Base-by-base conservation (phyloP, 371 early-diverging fungal species). In the Globomyces sp. region DNA sequence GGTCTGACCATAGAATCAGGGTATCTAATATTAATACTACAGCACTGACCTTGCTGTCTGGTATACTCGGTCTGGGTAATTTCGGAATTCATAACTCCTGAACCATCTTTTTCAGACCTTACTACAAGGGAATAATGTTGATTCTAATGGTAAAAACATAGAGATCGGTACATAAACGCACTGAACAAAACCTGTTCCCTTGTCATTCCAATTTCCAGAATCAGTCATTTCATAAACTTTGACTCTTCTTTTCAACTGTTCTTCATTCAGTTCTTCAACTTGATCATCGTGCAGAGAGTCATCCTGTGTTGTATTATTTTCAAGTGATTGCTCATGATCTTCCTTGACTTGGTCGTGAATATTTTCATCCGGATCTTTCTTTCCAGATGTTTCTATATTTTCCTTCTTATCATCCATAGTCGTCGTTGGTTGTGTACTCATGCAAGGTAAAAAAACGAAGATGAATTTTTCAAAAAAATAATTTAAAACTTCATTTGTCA, bases 1-100 rank as follows among this genome's bases (percentile, higher is more conserved):
- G 86, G 62, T 94, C 94, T 10, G 91, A 89, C 95, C 95, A 96
- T n/a, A 92, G 89, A 76, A 95, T 92, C 68, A 94, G 72, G 3
- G 93, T 94, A 34, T 88, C 95, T 93, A 58, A 47, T 1, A 45
- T 36, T 10, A n/a, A 45, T 81, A 91, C 24, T 24, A 24, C 24
- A 24, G 24, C 24, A 24, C 24, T 24, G 24, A 24, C 92, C 90
- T 83, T 94, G 90, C 66, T 92, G 92, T 43, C 85, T 80, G 67
- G 87, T 87, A 73, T 91, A 94, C 39, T 87, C 86, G 24, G 82
- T 84, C 58, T 80, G 76, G 52, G 80, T 70, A 50, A 91, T 84
- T 58, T 79, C 80, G n/a, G 88, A 83, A 49, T 76, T 81, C 70
- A 91, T 64, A 34, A 90, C 68, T n/a, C 87, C 74, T 3, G 80